Percentiles rank a stretch among this genome's conserved stretches.
Evolutionary conservation across 2,329 filamentous ascomycete genomes (phyloP).

Genomic region (Arachnopeziza araneosa): DNA sequence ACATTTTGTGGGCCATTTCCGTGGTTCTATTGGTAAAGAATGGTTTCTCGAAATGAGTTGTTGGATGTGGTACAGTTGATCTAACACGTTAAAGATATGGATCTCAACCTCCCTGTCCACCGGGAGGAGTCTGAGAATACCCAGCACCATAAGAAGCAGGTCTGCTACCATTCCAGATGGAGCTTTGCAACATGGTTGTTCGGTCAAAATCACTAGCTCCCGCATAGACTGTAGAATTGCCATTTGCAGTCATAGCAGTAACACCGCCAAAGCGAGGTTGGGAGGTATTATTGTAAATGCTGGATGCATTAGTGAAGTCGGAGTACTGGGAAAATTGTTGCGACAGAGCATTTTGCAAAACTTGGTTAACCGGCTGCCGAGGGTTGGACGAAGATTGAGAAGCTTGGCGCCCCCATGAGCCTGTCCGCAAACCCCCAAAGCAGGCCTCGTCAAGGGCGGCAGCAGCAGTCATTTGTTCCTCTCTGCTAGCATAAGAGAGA

Average conservation of each 20-base stretch:
- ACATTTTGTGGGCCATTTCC: not conserved
- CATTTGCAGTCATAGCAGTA: slow-evolving; percentile 9
- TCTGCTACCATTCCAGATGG: slow-evolving; percentile 24
- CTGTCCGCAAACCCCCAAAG: slow-evolving; percentile 6
- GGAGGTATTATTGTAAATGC: slow-evolving; percentile 43
- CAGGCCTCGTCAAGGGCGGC: slow-evolving; percentile 23
- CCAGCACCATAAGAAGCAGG: slow-evolving; percentile 9
- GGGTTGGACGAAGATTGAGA: slow-evolving; percentile 7
- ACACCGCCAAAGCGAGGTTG: not conserved
- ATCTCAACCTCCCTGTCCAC: slow-evolving; percentile 38
- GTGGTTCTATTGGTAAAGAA: not conserved
- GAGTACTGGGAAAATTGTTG: slow-evolving; percentile 26
- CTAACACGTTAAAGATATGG: not conserved
- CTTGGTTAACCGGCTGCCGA: slow-evolving; percentile 16
- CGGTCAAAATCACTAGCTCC: slow-evolving; percentile 25
- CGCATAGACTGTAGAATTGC: slow-evolving; percentile 21
- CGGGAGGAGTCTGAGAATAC: slow-evolving; percentile 42
- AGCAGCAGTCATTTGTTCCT: slow-evolving; percentile 21
- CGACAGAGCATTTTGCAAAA: slow-evolving; percentile 21
- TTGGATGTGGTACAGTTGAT: not conserved
- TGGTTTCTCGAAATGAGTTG: not conserved
- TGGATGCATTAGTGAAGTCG: slow-evolving; percentile 45
- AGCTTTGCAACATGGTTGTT: slow-evolving; percentile 28
- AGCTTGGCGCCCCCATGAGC: slow-evolving; percentile 12
- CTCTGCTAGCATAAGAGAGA: slow-evolving; percentile 22